Base-by-base conservation (phyloP, 192 early-diverging fungal genomes). In the Umbelopsis ramanniana region DNA sequence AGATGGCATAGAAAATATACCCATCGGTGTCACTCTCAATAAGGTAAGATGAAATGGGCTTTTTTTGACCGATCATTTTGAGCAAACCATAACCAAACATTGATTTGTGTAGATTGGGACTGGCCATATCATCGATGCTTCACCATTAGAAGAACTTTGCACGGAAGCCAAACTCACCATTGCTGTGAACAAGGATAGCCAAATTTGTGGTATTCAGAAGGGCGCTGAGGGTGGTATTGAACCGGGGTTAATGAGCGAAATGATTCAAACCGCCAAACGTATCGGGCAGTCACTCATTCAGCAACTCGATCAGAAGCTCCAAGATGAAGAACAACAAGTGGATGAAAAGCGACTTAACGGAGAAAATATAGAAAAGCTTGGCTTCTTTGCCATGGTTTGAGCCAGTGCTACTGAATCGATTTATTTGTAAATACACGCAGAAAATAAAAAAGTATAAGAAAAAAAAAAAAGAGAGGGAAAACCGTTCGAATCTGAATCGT, bases 181-280 rank as follows among this genome's bases (percentile, higher is more conserved):
- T 10, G 87, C 89, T 7, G 93, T 98, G 43, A 96, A 96, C 73
- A 86, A 85, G 35, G 76, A 84, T 19, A 93, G 94, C 33, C 84
- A 93, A 24, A 83, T 98, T 4, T 97, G 96, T 77, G 92, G 89
- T 10, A 78, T 96, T 45, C 96, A 97, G 72, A 99, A 98, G 73
- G 83, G 88, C 46, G 91, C 86, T 6, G 70, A 81, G 19, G 94
- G 94, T 22, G 84, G 90, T 6, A 82, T 96, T 46, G 92, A 94
- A 48, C 92, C 93, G 26, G 89, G 88, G 82, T 53, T 93, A 60
- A 66, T 95, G 55, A 82, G 84, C 15, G 93, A 95, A 69, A 94
- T 94, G 94, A 80, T 95, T n/a, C 86, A 89, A 79, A 69, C 79
- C 38, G 84, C 83, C 33, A 79, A 84, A 48, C 74, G 74, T n/a